A percentile compares a stretch with the other conserved stretches of the same genome.
Evolutionary conservation across 805 yeast species (phyloP).

Genomic region (Yarrowia porcina): DNA sequence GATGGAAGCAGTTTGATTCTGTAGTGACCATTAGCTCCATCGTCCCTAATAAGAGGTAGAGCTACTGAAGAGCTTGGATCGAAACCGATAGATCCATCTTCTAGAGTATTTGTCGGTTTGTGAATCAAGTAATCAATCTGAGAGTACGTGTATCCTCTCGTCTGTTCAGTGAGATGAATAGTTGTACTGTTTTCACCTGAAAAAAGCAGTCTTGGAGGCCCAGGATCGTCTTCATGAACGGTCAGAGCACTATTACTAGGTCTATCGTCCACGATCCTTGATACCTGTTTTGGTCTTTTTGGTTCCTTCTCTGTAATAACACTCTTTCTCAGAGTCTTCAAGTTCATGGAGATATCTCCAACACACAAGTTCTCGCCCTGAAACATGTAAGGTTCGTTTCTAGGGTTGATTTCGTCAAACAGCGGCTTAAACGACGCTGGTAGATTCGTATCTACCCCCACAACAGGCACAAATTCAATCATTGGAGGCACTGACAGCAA

Average conservation of each 20-base stretch:
- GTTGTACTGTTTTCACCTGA: background rate
- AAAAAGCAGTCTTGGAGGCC: background rate
- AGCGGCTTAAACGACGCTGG: background rate
- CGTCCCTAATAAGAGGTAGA: background rate
- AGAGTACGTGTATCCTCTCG: background rate
- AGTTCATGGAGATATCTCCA: background rate
- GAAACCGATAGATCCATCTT: background rate
- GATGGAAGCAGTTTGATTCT: background rate
- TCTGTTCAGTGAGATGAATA: background rate
- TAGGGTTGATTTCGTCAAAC: background rate
- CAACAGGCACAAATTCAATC: background rate
- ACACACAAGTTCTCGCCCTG: background rate
- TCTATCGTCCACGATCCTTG: background rate
- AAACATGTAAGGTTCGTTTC: background rate
- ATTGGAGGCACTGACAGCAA: background rate
- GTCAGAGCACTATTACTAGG: background rate
- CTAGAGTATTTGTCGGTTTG: background rate
- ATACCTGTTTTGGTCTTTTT: background rate
- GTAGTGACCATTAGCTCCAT: background rate
- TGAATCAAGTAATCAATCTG: background rate
- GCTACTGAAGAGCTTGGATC: background rate
- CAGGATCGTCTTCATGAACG: conserved; percentile 1
- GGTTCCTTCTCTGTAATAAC: background rate
- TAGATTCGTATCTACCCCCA: background rate
- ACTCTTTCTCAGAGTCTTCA: background rate